Evolutionary conservation across 225 moss, liverwort and hornwort species (phyloP), one percentile per base, ranked within the genome.

Genomic region (Straminergon stramineum): DNA sequence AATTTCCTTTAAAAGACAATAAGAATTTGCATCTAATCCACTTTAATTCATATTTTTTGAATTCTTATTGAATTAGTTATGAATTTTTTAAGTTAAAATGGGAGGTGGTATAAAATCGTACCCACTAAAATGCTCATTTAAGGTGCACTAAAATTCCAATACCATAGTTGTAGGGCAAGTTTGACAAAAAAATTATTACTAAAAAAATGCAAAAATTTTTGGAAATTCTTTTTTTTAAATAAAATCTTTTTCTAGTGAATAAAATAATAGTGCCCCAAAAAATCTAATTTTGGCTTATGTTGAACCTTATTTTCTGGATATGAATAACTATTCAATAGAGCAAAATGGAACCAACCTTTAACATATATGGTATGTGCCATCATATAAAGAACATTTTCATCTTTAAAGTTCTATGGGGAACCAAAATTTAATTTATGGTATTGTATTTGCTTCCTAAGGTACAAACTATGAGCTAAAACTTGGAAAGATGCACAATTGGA

Each of bases 261-360:
- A 2, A 53, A 22, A 35, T 22, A 28, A 31, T 18, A 51, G 13
- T 52, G 13, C 4, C 17, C 16, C 18, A 45, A 30, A 28, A 4
- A 4, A 17, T 11, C 2, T 75, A 32, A 32, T 11, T 75, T 10
- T 17, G 31, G 19, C 19, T 34, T 20, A 7, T 13, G 1, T 35
- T 0, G 1, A 53, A 53, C 14, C 0, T 34, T 5, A 8, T 21
- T 53, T 51, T 53, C 32, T 0, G 1, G 5, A 75, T 32, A 32
- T 32, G 13, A 32, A 52, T 75, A 20, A 5, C 1, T 76, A 5
- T 51, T 52, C 0, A 20, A 1, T 48, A 32, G 7, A 52, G 4
- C 5, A 1, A 4, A 11, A 12, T 1, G 0, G 1, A 75, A 2
- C 11, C 1, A 51, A 0, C 1, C 12, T 12, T 75, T 75, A n/a